These are phyloP conservation scores for Torulaspora microellipsoides DNA, from an alignment of 805 yeast species.

Conservation along the genomic window DNA sequence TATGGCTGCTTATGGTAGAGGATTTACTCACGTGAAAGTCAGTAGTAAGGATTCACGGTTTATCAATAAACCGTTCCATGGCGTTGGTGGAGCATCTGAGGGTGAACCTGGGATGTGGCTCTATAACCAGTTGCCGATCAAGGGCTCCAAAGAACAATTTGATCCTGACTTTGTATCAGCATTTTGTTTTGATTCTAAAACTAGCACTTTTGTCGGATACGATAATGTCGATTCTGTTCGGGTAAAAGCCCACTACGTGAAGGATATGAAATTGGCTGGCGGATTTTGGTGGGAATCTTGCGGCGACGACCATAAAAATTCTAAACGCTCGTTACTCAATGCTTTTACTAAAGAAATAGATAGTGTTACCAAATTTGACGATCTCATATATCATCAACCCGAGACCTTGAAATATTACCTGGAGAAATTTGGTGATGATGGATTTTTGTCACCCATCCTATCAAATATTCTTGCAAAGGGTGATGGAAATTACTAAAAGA, in stretches of 20 bases:
- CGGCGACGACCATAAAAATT: conserved; percentile 50
- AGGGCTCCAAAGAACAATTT: conserved; percentile 42
- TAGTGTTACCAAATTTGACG: conserved; percentile 9
- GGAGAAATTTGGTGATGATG: conserved; percentile 16
- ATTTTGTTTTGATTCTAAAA: conserved; percentile 42
- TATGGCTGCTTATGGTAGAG: conserved; percentile 81
- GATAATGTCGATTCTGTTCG: conserved; percentile 56
- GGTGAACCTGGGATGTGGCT: conserved; percentile 51
- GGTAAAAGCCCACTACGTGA: conserved; percentile 58
- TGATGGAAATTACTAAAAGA: not conserved
- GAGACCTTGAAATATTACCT: conserved; percentile 18
- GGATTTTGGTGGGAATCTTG: conserved; percentile 95
- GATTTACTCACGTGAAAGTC: conserved; percentile 41
- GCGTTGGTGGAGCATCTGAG: conserved; percentile 41
- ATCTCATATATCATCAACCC: conserved; percentile 16
- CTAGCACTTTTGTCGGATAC: conserved; percentile 49
- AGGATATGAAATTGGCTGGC: conserved; percentile 55
- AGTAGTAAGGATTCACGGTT: conserved; percentile 18
- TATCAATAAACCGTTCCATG: conserved; percentile 41
- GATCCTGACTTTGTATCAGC: conserved; percentile 54
- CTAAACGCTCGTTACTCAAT: conserved; percentile 40
- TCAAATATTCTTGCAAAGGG: conserved; percentile 1
- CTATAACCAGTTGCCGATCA: conserved; percentile 51
- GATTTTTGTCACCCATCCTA: conserved; percentile 15
- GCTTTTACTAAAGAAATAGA: conserved; percentile 39